Evolutionary conservation across 2,329 filamentous ascomycete species (phyloP).

Genomic region (Phoma herbarum): DNA sequence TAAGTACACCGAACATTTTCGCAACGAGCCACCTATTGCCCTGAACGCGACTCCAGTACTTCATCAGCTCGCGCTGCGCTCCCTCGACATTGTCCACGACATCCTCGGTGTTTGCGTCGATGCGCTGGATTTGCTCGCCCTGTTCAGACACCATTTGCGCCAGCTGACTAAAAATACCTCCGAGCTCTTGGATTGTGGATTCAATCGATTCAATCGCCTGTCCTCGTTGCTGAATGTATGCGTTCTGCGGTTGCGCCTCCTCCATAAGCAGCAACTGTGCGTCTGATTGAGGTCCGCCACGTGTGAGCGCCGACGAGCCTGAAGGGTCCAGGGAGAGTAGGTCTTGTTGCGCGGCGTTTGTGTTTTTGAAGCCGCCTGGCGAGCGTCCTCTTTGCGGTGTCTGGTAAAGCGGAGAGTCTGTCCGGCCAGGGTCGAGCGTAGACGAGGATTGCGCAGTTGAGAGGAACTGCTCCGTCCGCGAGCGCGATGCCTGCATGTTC

Average conservation of each 20-base stretch:
- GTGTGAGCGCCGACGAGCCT: conserved; percentile 55
- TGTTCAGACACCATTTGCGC: conserved; percentile 98
- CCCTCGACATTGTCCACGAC: conserved; percentile 99
- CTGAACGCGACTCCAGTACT: conserved; percentile 94
- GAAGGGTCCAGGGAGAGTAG: conserved; percentile 83
- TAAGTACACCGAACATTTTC: conserved; percentile 84
- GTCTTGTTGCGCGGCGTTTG: conserved; percentile 64
- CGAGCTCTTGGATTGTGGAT: conserved; percentile 90
- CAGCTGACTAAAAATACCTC: conserved; percentile 90
- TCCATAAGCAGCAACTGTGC: conserved; percentile 89
- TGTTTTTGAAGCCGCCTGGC: conserved; percentile 56
- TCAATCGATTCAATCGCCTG: conserved; percentile 98
- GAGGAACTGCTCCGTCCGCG: conserved; percentile 95
- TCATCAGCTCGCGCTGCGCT: conserved; percentile 91
- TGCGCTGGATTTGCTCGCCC: conserved; percentile 95
- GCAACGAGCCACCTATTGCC: conserved; percentile 96
- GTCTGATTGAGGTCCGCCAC: conserved; percentile 70
- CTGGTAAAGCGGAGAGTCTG: conserved; percentile 86
- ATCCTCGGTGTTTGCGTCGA: conserved; percentile 96
- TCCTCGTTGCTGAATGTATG: conserved; percentile 91
- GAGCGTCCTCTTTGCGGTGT: conserved; percentile 73
- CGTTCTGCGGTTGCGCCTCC: conserved; percentile 83
- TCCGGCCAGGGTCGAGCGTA: conserved; percentile 70
- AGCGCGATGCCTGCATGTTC: conserved; percentile 94
- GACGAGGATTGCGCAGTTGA: conserved; percentile 78